phyloP scores from a whole-genome alignment of 805 yeast genomes.

The Dipodascopsis uninucleata region DNA sequence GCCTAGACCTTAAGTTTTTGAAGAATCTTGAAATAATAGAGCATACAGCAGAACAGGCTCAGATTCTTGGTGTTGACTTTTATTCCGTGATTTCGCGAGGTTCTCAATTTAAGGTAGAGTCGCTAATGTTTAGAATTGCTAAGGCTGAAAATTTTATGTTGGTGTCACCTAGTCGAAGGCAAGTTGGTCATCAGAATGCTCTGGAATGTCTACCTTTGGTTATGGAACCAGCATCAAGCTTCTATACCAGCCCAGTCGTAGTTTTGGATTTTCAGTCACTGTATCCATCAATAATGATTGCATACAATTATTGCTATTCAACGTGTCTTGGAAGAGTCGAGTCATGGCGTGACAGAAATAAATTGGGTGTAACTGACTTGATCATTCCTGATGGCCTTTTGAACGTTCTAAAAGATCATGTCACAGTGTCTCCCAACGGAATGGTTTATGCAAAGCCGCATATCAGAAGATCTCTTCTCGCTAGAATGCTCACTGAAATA shows the following conservation, averaged over 20 bases:
- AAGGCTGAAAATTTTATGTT: constrained; percentile 71
- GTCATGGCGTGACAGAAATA: constrained; percentile 36
- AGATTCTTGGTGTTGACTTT: constrained; percentile 86
- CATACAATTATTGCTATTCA: constrained; percentile 73
- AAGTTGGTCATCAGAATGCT: constrained; percentile 80
- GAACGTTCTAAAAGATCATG: constrained; percentile 48
- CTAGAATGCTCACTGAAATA: constrained; percentile 81
- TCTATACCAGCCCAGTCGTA: constrained; percentile 81
- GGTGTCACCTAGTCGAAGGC: constrained; percentile 72
- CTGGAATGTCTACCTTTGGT: constrained; percentile 84
- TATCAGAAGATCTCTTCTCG: constrained; percentile 66
- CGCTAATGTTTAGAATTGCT: constrained; percentile 68
- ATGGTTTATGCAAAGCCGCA: constrained; percentile 64
- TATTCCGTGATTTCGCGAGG: constrained; percentile 84
- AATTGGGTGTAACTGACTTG: constrained; percentile 41
- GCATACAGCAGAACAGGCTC: constrained; percentile 71
- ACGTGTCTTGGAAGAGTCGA: constrained; percentile 41
- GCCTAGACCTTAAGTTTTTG: constrained; percentile 47
- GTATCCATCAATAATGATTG: constrained; percentile 89
- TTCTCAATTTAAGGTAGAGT: constrained; percentile 91
- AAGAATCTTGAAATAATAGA: constrained; percentile 62
- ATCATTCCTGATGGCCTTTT: constrained; percentile 57
- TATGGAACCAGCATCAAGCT: constrained; percentile 84
- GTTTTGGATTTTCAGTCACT: constrained; percentile 92
- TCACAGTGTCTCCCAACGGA: constrained; percentile 84